phyloP scores from a whole-genome alignment of 2,329 filamentous ascomycete species.

The Fusarium sp. region DNA sequence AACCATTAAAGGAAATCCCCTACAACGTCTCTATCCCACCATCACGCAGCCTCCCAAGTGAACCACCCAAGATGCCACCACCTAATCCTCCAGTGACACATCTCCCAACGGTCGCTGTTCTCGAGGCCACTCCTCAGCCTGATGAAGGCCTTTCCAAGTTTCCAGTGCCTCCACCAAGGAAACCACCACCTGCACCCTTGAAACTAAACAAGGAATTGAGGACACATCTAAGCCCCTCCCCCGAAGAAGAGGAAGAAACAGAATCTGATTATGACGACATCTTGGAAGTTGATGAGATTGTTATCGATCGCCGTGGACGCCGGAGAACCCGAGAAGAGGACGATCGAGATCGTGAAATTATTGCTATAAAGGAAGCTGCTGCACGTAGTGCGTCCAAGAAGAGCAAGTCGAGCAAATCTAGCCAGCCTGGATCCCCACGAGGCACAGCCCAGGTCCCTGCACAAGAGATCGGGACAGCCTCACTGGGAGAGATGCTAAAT shows the following conservation, averaged over 20 bases:
- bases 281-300: constrained; percentile 74
- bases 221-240: constrained; percentile 36
- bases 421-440: constrained; percentile 45
- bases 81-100: constrained; percentile 59
- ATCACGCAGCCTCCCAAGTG: constrained; percentile 66
- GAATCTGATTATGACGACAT: constrained; percentile 89
- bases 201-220: constrained; percentile 64
- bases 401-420: constrained; percentile 67
- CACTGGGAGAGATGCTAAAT: constrained; percentile 65
- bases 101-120: constrained; percentile 55
- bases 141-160: constrained; percentile 64
- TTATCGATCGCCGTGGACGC: constrained; percentile 74
- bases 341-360: constrained; percentile 78
- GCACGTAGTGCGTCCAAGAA: constrained; percentile 80
- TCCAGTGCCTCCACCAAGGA: constrained; percentile 74
- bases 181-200: constrained; percentile 86
- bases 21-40: constrained; percentile 66
- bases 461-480: constrained; percentile 58
- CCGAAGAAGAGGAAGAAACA: constrained; percentile 72
- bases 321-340: constrained; percentile 90
- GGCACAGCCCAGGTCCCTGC: constrained; percentile 51
- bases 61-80: constrained; percentile 65
- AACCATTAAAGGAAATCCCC: constrained; percentile 59
- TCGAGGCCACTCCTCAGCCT: constrained; percentile 58
- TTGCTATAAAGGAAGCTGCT: constrained; percentile 75